Base-by-base conservation (phyloP, 306 rosid species). In the Elaeagnus macrophylla region DNA sequence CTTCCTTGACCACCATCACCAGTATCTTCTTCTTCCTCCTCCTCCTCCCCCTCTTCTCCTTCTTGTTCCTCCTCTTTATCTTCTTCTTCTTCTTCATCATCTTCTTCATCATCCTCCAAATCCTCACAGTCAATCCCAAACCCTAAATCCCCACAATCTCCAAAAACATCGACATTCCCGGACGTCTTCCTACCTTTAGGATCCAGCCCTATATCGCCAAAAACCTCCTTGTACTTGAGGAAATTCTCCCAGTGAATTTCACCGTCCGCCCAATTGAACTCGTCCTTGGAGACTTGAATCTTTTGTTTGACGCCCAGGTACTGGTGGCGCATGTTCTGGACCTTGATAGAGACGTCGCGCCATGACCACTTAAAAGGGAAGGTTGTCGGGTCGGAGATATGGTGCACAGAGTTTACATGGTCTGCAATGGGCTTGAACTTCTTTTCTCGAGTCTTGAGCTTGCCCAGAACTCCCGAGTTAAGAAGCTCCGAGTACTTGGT, bases 251-350 rank as follows among this genome's bases (percentile, higher is more conserved):
- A 86, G 79, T 90, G 95, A 56, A 77, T 86, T 62, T 70, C 81
- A 0, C 95, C 97, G 0, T 90, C 97, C n/a, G 73, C 75, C 97
- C 95, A 90, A 45, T 83, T 81, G 77, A 86, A 90, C 7, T 72
- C 71, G 20, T 83, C 74, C 38, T 73, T 66, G 37, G 95, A 73
- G 54, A 81, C 63, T 36, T 75, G 83, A 54, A 90, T 90, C 86
- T 90, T 90, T 80, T 83, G 95, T 78, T 86, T 90, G 51, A 90
- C 95, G 9, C 97, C 94, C 49, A 90, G 71, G 66, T 90, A 90
- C 79, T 90, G 95, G 57, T 90, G 94, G 14, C 97, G 90, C 97
- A 90, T 90, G 88, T 90, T 86, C 75, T 90, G 95, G 48, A 90
- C 94, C 81, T 90, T 90, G 75, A 86, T 85, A 9, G 95, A 90